Base-by-base conservation (phyloP, 805 yeast species). In the Metschnikowia amazonensis region DNA sequence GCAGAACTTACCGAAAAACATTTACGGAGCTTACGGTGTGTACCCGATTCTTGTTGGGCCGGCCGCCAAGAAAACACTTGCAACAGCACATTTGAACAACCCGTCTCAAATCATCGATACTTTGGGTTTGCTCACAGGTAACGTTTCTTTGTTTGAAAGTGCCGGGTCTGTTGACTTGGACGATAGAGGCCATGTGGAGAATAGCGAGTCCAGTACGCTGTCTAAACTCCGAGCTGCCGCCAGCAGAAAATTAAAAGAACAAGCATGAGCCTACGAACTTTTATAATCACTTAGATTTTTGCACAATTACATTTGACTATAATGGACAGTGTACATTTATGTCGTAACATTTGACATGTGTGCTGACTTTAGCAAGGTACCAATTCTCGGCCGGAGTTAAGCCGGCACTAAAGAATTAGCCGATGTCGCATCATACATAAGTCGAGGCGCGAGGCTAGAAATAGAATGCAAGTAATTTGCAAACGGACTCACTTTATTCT, bases 11-110 rank as follows among this genome's bases (percentile, higher is more conserved):
- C 67, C 71, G 2, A 65, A 63, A 45, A 77, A 81, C 55, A 55
- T 62, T n/a, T 72, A 69, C 56, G 79, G 76, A 25, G 61, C 74
- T 38, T 77, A 77, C 62, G 86, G 92, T 13, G 69, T 89, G 40
- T 86, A 81, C 61, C 90, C 97, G 0, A 89, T 88, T 27, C 87
- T 95, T 18, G 95, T 90, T 37, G 97, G 97, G 0, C 95, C 97
- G 3, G 92, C 96, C 0, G 81, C 89, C 8, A 89, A 89, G 63
- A 74, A 78, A 53, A 90, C 97, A 0, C 77, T 80, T 21, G 97
- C 97, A 0, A 83, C 86, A 33, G 82, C 95, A 18, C 96, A 90
- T 63, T 71, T 90, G 59, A 76, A 82, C 35, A 94, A 89, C 60
- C 96, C 97, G 4, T 69, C 75, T 28, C 92, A 86, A 59, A 96